Conservation (phyloP, 164 flowering plant genomes). For the Stephania japonica region DNA sequence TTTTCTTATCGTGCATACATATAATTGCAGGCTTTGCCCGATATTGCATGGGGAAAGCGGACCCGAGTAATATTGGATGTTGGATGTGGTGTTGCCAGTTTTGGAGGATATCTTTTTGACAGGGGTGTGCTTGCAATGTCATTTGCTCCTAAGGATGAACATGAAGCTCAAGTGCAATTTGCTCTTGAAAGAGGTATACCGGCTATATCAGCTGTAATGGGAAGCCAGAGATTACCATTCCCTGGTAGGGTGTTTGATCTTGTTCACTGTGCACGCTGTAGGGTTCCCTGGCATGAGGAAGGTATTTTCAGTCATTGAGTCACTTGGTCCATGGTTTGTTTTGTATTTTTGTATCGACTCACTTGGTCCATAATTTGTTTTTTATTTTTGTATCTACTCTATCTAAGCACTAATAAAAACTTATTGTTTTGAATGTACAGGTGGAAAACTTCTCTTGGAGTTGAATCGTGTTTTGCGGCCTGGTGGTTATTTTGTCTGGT, state of each 20-base stretch:
- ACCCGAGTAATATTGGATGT: slow-evolving; percentile 87
- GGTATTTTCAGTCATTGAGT: slow-evolving; percentile 32
- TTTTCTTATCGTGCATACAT: background rate
- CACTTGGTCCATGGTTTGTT: background rate
- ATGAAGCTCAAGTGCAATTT: slow-evolving; percentile 98
- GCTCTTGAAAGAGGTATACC: slow-evolving; percentile 99
- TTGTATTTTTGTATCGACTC: background rate
- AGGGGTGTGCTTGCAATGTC: slow-evolving; percentile 89
- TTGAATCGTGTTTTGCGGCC: slow-evolving; percentile 73
- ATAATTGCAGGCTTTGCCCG: slow-evolving; percentile 54
- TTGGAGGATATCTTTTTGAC: slow-evolving; percentile 96
- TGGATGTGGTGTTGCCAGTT: slow-evolving; percentile 99
- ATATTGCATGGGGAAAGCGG: slow-evolving; percentile 87
- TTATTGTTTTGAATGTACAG: slow-evolving; percentile 26
- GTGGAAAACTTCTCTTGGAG: slow-evolving; percentile 79
- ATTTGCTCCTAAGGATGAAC: slow-evolving; percentile 98
- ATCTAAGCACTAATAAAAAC: slow-evolving; percentile 9
- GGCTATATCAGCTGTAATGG: slow-evolving; percentile 97
- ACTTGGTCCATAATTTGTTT: background rate
- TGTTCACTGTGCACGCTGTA: slow-evolving; percentile 97
- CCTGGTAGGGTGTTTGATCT: slow-evolving; percentile 83
- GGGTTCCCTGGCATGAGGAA: slow-evolving; percentile 96
- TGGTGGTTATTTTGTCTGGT: slow-evolving; percentile 87
- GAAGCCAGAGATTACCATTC: slow-evolving; percentile 81
- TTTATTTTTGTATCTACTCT: background rate